phyloP scores from a whole-genome alignment of 23 red algal species.

The Agarophyton chilense region DNA sequence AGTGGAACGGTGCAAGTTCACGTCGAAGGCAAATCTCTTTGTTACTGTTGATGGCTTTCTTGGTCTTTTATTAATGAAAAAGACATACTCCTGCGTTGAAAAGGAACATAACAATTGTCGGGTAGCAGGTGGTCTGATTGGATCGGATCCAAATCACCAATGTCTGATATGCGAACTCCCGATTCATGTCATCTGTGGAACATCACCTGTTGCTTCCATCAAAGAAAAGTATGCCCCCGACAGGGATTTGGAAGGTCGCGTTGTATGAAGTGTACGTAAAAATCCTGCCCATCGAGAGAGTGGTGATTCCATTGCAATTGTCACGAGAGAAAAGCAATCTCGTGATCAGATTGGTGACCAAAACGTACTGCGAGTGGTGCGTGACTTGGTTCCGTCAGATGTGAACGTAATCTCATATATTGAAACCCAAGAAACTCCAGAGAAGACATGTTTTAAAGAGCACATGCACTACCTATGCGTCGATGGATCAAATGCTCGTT shows the following conservation, averaged over 20 bases:
- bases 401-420: not conserved
- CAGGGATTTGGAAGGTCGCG: not conserved
- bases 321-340: not conserved
- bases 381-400: not conserved
- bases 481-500: not conserved
- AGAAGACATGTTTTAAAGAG: not conserved
- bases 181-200: not conserved
- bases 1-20: too few species aligned
- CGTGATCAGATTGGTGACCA: not conserved
- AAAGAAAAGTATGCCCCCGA: not conserved
- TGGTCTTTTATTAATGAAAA: too few species aligned
- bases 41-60: too few species aligned
- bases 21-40: too few species aligned
- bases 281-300: not conserved
- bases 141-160: not conserved
- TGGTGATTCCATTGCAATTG: not conserved
- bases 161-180: not conserved
- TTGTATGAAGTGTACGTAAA: not conserved
- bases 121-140: not conserved
- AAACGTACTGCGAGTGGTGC: not conserved
- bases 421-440: not conserved
- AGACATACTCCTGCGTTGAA: not conserved
- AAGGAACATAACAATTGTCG: not conserved
- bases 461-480: not conserved
- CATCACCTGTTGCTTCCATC: not conserved